phyloP scores from a whole-genome alignment of 306 rosid genomes.

The Rosa lucieae region DNA sequence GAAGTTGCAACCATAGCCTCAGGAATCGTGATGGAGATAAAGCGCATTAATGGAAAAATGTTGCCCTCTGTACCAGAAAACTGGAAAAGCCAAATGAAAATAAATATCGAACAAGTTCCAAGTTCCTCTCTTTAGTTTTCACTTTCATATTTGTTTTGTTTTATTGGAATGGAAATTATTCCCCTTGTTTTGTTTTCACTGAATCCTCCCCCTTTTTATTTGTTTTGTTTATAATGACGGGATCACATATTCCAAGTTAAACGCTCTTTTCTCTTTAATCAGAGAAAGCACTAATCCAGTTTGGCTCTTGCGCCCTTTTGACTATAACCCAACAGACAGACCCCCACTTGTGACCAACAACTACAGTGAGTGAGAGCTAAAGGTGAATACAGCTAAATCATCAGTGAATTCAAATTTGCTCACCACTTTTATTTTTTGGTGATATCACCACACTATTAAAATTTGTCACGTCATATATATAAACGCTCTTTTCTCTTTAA shows the following conservation, averaged over 20 bases:
- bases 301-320: not conserved
- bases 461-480: too few species aligned
- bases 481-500: too few species aligned
- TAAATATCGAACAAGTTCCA: not conserved
- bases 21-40: not conserved
- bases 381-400: not conserved
- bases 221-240: not conserved
- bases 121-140: not conserved
- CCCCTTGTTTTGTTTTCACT: too few species aligned
- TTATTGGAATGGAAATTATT: too few species aligned
- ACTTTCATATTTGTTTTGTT: too few species aligned
- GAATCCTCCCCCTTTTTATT: not conserved
- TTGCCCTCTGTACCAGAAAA: not conserved
- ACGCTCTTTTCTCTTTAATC: not conserved
- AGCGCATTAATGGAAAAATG: not conserved
- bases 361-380: not conserved
- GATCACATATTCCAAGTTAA: not conserved
- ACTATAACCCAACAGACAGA: not conserved
- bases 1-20: not conserved
- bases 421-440: too few species aligned
- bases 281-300: not conserved
- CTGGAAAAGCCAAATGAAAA: not conserved
- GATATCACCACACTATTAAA: too few species aligned
- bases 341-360: constrained; percentile 3
- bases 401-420: too few species aligned